phyloP scores from a whole-genome alignment of 495 filamentous ascomycete genomes.

The Amorphotheca resinae region DNA sequence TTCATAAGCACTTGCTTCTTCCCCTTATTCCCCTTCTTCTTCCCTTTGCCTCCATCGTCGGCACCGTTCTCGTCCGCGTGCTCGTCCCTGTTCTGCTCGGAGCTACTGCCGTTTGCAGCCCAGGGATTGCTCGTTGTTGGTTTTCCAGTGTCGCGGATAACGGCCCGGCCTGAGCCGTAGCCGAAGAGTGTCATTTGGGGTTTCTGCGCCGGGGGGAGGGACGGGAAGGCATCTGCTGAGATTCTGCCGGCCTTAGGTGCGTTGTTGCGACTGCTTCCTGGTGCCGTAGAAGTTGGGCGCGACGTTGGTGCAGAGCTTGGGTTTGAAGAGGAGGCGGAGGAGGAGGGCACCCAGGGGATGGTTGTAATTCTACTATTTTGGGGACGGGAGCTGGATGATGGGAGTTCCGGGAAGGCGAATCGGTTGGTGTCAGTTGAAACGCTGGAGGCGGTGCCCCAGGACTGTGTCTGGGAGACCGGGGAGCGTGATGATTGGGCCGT shows the following conservation, averaged over 20 bases:
- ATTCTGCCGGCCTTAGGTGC: not conserved
- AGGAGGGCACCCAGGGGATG: conserved; percentile 36
- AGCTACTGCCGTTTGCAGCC: conserved; percentile 26
- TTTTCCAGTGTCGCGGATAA: conserved; percentile 47
- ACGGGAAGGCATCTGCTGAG: conserved; percentile 58
- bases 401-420: conserved; percentile 23
- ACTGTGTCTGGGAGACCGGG: conserved; percentile 34
- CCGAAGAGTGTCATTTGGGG: conserved; percentile 72
- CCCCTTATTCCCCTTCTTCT: conserved; percentile 64
- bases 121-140: conserved; percentile 16
- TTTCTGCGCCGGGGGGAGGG: conserved; percentile 65
- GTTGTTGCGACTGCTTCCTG: not conserved
- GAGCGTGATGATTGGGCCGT: conserved; percentile 54
- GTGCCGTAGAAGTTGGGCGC: conserved; percentile 19
- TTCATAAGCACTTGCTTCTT: conserved; percentile 68
- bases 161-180: conserved; percentile 50
- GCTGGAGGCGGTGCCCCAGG: conserved; percentile 26
- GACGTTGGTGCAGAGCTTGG: conserved; percentile 21
- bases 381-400: conserved; percentile 22
- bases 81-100: conserved; percentile 3
- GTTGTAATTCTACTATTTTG: conserved; percentile 29
- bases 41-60: conserved; percentile 31
- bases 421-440: conserved; percentile 18
- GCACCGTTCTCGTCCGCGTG: conserved; percentile 25
- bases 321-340: conserved; percentile 19